These are phyloP conservation scores for Graphiopsis chlorocephala DNA, from an alignment of 2,329 filamentous ascomycete species.

Conservation along the genomic window DNA sequence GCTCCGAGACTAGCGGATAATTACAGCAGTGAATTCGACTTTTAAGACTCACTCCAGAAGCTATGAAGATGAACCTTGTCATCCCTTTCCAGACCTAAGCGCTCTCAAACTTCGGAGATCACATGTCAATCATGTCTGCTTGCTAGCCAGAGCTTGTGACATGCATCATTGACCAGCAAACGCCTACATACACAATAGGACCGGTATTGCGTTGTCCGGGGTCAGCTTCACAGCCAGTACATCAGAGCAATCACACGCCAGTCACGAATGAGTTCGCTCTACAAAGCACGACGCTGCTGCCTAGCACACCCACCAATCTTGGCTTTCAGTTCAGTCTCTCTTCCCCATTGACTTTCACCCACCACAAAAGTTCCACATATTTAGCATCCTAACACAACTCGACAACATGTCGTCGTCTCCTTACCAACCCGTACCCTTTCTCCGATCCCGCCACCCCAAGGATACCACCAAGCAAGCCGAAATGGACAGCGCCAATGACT, in stretches of 20 bases:
- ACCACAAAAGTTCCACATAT: background rate
- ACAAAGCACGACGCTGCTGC: background rate
- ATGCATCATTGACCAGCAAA: background rate
- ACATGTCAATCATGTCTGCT: background rate
- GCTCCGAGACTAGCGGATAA: background rate
- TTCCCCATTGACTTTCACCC: background rate
- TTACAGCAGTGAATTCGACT: no score
- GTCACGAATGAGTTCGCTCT: background rate
- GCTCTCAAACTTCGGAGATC: background rate
- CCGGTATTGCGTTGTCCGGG: background rate
- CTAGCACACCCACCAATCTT: background rate
- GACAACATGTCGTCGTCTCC: background rate
- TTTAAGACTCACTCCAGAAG: background rate
- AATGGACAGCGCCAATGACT: background rate
- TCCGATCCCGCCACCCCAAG: background rate
- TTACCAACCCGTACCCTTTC: background rate
- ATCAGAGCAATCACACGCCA: background rate
- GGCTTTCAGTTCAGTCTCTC: background rate
- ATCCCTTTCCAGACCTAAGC: background rate
- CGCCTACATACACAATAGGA: background rate
- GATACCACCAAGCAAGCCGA: background rate
- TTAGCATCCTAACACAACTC: background rate
- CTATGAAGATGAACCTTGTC: background rate
- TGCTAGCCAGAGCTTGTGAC: background rate
- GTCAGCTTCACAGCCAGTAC: background rate